Conservation (phyloP, 2,329 filamentous ascomycete genomes). For the Aaosphaeria arxii region DNA sequence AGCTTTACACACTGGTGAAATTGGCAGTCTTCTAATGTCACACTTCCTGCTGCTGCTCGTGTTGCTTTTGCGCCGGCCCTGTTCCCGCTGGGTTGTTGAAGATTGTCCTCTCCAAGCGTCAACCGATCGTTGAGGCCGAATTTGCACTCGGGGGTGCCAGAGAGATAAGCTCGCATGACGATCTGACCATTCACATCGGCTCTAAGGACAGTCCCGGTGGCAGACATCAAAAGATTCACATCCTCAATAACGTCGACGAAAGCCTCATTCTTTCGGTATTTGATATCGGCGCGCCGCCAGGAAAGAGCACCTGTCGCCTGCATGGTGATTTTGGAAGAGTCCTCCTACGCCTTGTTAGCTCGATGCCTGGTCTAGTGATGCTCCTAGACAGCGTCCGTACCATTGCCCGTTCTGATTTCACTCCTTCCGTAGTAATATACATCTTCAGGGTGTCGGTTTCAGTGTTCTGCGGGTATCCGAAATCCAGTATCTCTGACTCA, state of each 20-base stretch:
- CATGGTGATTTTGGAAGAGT: constrained; percentile 98
- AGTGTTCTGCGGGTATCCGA: constrained; percentile 98
- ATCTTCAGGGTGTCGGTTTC: constrained; percentile 99
- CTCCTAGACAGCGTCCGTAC: constrained; percentile 16
- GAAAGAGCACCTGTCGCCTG: constrained; percentile 96
- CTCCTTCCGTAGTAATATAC: constrained; percentile 99
- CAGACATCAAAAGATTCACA: constrained; percentile 98
- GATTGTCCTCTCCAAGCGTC: constrained; percentile 67
- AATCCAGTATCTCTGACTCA: constrained; percentile 85
- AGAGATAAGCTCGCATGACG: constrained; percentile 96
- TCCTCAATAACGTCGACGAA: constrained; percentile 98
- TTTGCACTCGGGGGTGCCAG: constrained; percentile 96
- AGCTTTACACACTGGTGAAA: constrained; percentile 99
- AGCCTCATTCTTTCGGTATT: constrained; percentile 78
- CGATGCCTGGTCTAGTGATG: no score
- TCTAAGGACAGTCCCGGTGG: constrained; percentile 87
- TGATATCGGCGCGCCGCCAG: constrained; percentile 95
- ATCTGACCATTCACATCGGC: constrained; percentile 98
- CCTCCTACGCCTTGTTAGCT: constrained; percentile 53
- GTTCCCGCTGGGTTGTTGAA: constrained; percentile 69
- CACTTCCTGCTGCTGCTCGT: constrained; percentile 90
- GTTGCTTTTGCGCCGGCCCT: constrained; percentile 81
- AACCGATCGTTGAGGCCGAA: constrained; percentile 96
- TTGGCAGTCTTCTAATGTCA: constrained; percentile 95
- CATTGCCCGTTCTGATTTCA: constrained; percentile 82